phyloP scores from a whole-genome alignment of 176 grass and related monocot genomes.

The Rhynchospora breviuscula region DNA sequence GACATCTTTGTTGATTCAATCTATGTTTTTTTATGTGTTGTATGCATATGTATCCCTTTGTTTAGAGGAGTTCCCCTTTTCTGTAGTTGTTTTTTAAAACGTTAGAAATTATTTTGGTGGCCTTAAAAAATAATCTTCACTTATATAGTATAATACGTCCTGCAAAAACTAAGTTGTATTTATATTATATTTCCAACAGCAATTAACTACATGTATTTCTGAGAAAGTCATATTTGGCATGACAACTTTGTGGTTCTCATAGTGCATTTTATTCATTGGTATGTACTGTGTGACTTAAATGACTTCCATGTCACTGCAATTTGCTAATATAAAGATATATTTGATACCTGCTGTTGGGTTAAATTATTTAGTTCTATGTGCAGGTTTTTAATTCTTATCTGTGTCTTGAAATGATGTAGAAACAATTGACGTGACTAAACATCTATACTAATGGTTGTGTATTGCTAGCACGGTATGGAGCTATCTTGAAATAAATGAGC shows the following conservation, averaged over 20 bases:
- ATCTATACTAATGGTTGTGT: conserved; percentile 15
- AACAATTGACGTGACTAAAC: conserved; percentile 32
- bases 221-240: not conserved
- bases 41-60: not conserved
- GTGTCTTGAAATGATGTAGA: conserved; percentile 13
- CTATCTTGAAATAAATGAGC: not conserved
- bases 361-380: conserved; percentile 40
- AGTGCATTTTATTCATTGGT: not conserved
- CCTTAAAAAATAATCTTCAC: not conserved
- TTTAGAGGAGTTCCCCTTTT: not conserved
- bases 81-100: not conserved
- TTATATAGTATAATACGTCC: not conserved
- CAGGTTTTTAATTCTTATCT: conserved; percentile 4
- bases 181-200: not conserved
- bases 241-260: not conserved
- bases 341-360: not conserved
- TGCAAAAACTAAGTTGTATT: not conserved
- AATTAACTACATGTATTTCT: not conserved
- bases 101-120: not conserved
- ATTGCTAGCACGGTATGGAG: not conserved
- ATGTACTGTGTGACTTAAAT: not conserved
- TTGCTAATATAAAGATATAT: not conserved
- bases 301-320: not conserved
- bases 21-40: not conserved
- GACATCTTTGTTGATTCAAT: not conserved